Conservation (phyloP, 768 basidiomycete species). For the Coprinopsis strossmayeri region DNA sequence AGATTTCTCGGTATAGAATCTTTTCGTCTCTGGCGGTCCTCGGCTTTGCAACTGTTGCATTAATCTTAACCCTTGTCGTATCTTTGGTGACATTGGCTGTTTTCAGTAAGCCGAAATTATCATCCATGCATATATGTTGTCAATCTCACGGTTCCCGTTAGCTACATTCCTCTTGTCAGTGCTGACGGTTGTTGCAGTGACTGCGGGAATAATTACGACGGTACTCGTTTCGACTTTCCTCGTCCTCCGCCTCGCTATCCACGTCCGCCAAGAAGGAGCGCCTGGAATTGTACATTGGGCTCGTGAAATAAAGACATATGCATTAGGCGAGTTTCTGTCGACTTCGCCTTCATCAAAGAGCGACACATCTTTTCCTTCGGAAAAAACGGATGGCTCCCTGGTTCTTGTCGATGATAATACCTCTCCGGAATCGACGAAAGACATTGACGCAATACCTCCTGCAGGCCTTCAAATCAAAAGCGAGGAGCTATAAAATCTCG, state of each 20-base stretch:
- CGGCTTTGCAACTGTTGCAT: too few species aligned
- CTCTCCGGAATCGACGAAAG: not conserved
- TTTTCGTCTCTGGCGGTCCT: too few species aligned
- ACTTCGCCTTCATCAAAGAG: too few species aligned
- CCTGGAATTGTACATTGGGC: not conserved
- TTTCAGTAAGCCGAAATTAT: too few species aligned
- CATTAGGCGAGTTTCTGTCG: not conserved
- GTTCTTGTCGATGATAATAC: not conserved
- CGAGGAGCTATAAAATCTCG: not conserved
- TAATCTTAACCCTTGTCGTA: too few species aligned
- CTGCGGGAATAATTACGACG: not conserved
- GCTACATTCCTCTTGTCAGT: too few species aligned
- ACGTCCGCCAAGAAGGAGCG: not conserved
- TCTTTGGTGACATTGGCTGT: too few species aligned
- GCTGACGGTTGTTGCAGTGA: constrained; percentile 17
- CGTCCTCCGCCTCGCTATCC: not conserved
- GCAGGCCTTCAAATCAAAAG: not conserved
- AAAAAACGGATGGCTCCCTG: not conserved
- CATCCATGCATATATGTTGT: too few species aligned
- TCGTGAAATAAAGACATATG: not conserved
- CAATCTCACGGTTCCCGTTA: too few species aligned
- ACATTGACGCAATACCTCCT: not conserved
- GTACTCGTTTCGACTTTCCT: not conserved
- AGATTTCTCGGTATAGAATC: too few species aligned
- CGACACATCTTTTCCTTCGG: not conserved